Evolutionary conservation across 2,329 filamentous ascomycete genomes (phyloP).

Genomic region (Mariannaea elegans): DNA sequence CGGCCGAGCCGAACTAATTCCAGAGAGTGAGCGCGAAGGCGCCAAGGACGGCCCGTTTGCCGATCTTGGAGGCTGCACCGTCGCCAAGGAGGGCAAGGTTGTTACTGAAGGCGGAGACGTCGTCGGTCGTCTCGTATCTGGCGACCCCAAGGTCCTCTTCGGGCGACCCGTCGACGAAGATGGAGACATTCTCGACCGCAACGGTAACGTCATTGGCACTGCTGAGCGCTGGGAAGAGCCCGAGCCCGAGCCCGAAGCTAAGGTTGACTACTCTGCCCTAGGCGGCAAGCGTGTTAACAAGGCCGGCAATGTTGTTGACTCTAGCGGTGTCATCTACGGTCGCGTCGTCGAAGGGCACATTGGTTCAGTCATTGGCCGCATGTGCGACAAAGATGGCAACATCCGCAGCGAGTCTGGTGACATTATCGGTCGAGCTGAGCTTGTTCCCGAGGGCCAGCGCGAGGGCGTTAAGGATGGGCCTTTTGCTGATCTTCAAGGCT

Average conservation of each 20-base stretch:
- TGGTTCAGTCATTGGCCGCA: conserved; percentile 70
- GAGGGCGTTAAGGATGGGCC: conserved; percentile 71
- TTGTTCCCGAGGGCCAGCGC: conserved; percentile 73
- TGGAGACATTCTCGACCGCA: conserved; percentile 73
- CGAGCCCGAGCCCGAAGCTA: conserved; percentile 58
- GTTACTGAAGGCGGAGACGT: not conserved
- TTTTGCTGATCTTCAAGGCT: conserved; percentile 72
- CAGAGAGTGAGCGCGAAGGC: conserved; percentile 55
- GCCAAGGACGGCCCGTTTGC: conserved; percentile 74
- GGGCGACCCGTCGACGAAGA: conserved; percentile 74
- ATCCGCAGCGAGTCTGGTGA: conserved; percentile 78
- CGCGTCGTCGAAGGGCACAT: conserved; percentile 73
- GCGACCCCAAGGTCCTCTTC: conserved; percentile 69
- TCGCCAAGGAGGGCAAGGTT: conserved; percentile 75
- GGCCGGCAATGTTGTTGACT: conserved; percentile 69
- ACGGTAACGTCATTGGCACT: conserved; percentile 72
- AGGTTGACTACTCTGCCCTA: conserved; percentile 67
- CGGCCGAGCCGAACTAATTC: conserved; percentile 65
- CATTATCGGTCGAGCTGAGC: conserved; percentile 72
- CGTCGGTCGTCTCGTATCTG: conserved; percentile 70
- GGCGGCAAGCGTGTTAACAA: conserved; percentile 79
- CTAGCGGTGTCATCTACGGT: conserved; percentile 65
- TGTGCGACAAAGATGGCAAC: conserved; percentile 76
- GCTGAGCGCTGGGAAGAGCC: conserved; percentile 73
- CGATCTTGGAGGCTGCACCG: conserved; percentile 74